These are phyloP conservation scores for Leptographium wingfieldii DNA, from an alignment of 2,329 filamentous ascomycete species.

Conservation along the genomic window DNA sequence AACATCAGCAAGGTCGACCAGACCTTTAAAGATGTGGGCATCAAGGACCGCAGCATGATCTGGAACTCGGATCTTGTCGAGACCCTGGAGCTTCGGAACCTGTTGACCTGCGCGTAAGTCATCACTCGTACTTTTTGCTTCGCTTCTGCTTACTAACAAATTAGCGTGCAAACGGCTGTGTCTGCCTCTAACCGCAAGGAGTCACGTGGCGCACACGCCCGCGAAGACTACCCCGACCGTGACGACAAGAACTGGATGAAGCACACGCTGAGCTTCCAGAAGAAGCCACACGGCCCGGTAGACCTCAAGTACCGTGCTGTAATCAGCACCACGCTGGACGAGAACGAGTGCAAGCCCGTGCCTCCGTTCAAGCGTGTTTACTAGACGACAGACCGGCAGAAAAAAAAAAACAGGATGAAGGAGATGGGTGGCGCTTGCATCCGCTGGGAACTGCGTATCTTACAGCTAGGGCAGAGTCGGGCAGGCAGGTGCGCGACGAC, in stretches of 20 bases:
- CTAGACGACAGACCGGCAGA: constrained; percentile 30
- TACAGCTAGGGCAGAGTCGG: too few relatives aligned
- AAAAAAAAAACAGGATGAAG: neutral
- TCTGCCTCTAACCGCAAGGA: constrained; percentile 91
- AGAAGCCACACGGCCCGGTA: constrained; percentile 75
- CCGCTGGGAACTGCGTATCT: too few relatives aligned
- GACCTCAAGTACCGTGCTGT: constrained; percentile 81
- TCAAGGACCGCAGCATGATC: constrained; percentile 99
- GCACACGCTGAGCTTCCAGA: constrained; percentile 95
- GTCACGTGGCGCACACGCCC: constrained; percentile 90
- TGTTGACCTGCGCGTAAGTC: constrained; percentile 89
- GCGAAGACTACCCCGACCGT: constrained; percentile 91
- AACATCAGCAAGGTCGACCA: constrained; percentile 78
- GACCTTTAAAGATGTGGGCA: constrained; percentile 71
- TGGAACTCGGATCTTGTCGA: constrained; percentile 98
- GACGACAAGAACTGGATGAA: constrained; percentile 99
- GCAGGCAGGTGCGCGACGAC: too few relatives aligned
- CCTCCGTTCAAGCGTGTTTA: constrained; percentile 94
- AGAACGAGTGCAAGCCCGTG: constrained; percentile 90
- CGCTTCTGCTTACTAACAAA: too few relatives aligned
- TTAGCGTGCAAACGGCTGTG: constrained; percentile 75
- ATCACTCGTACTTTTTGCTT: too few relatives aligned
- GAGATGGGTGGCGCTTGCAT: neutral
- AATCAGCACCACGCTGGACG: constrained; percentile 72
- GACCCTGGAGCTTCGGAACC: constrained; percentile 87